Conservation (phyloP, 176 grass and related monocot genomes). For the Carex pumila region DNA sequence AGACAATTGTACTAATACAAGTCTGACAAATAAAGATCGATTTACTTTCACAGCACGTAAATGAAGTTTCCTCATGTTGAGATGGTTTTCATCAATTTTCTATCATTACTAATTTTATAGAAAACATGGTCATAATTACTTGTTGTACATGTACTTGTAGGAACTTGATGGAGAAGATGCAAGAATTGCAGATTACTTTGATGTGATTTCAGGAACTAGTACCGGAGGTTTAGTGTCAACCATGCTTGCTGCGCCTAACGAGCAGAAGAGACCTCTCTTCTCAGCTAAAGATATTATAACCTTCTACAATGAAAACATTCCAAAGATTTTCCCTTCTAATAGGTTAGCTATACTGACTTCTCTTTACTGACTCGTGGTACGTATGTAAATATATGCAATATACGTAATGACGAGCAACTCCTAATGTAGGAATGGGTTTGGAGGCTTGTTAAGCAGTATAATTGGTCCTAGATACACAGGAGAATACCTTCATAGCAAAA, state of each 20-base stretch:
- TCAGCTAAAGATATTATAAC: slow-evolving; percentile 39
- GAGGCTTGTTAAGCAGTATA: not conserved
- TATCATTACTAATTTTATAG: too few species aligned
- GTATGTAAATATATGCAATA: not conserved
- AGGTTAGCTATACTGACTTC: not conserved
- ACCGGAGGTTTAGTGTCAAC: slow-evolving; percentile 55
- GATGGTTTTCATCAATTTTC: too few species aligned
- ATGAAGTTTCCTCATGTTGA: too few species aligned
- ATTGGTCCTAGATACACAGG: slow-evolving; percentile 38
- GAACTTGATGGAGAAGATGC: slow-evolving; percentile 55
- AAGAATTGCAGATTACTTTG: slow-evolving; percentile 70
- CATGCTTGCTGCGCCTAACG: slow-evolving; percentile 61
- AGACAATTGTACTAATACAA: too few species aligned
- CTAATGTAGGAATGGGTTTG: not conserved
- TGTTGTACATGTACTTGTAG: slow-evolving; percentile 11
- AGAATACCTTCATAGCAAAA: slow-evolving; percentile 28
- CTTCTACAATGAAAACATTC: slow-evolving; percentile 53
- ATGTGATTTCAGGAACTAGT: slow-evolving; percentile 62
- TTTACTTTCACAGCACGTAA: too few species aligned
- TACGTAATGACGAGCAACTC: not conserved
- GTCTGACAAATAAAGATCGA: too few species aligned
- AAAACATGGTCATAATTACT: not conserved
- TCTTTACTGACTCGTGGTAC: not conserved
- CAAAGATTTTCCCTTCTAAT: slow-evolving; percentile 48
- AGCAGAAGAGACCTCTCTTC: slow-evolving; percentile 38